Evolutionary conservation across 116 monocot species (phyloP).

Genomic region (Thalassia testudinum): DNA sequence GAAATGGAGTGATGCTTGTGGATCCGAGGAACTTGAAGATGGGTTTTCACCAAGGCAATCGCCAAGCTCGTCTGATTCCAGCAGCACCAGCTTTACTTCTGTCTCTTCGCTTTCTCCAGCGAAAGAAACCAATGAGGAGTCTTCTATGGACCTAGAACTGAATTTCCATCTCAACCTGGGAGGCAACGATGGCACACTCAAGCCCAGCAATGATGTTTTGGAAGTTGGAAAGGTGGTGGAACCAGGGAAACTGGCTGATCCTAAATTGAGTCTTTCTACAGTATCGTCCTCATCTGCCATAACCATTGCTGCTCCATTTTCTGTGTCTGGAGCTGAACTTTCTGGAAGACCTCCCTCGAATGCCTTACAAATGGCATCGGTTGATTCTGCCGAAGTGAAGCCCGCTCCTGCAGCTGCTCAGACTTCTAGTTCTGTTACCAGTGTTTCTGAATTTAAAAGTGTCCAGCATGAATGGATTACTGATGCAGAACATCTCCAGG

Average conservation of each 20-base stretch:
- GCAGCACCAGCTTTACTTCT: slow-evolving; percentile 47
- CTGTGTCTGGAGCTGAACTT: too few species aligned
- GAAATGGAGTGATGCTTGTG: slow-evolving; percentile 19
- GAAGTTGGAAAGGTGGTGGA: slow-evolving; percentile 5
- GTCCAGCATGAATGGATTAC: neutral
- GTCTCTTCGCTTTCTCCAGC: slow-evolving; percentile 28
- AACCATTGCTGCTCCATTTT: slow-evolving; percentile 9
- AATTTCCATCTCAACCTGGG: slow-evolving; percentile 32
- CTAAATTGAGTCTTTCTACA: slow-evolving; percentile 39
- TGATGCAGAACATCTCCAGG: neutral
- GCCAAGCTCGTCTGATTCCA: slow-evolving; percentile 38
- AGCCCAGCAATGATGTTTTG: slow-evolving; percentile 10
- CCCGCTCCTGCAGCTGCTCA: too few species aligned
- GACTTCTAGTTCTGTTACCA: neutral
- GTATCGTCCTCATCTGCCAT: slow-evolving; percentile 24
- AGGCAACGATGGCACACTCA: slow-evolving; percentile 13
- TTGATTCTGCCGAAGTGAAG: neutral
- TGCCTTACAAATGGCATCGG: neutral
- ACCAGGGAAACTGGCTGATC: slow-evolving; percentile 10
- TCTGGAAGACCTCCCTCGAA: slow-evolving; percentile 1
- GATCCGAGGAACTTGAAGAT: slow-evolving; percentile 7
- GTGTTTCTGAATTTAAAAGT: neutral
- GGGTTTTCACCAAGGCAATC: slow-evolving; percentile 17
- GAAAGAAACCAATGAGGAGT: slow-evolving; percentile 40
- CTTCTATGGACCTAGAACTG: slow-evolving; percentile 37